phyloP scores from a whole-genome alignment of 257 asterid species.

The Voacanga thouarsii region DNA sequence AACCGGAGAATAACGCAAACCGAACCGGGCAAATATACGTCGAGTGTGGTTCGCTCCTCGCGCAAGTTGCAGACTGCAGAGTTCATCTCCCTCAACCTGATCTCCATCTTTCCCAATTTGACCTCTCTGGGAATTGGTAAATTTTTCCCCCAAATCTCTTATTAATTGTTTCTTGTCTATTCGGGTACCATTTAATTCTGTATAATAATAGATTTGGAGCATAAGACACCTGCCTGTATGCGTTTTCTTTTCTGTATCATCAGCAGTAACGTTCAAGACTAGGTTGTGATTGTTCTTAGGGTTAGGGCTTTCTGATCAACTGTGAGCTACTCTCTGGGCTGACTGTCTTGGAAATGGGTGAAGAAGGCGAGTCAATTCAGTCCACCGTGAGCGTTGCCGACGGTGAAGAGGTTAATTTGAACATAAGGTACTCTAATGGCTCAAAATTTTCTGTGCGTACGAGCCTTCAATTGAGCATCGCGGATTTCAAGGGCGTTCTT shows the following conservation, averaged over 20 bases:
- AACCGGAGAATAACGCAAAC: too few species aligned
- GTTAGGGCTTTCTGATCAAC: slow-evolving; percentile 2
- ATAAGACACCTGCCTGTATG: not conserved
- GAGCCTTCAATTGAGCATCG: slow-evolving; percentile 51
- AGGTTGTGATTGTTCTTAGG: not conserved
- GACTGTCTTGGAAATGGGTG: slow-evolving; percentile 12
- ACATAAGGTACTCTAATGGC: slow-evolving; percentile 61
- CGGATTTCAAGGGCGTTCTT: slow-evolving; percentile 48
- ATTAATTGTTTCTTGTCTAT: not conserved
- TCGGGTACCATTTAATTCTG: not conserved
- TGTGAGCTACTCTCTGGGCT: slow-evolving; percentile 21
- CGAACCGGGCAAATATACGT: too few species aligned
- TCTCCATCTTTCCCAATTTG: not conserved
- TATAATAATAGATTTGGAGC: not conserved
- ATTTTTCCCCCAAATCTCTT: not conserved
- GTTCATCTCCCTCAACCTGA: not conserved
- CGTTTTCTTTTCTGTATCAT: not conserved
- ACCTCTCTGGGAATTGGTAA: not conserved
- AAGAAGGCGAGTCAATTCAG: slow-evolving; percentile 35
- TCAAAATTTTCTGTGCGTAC: slow-evolving; percentile 54
- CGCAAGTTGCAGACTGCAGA: not conserved
- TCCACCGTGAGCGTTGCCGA: slow-evolving; percentile 5
- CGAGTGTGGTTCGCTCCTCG: too few species aligned
- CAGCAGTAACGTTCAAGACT: not conserved
- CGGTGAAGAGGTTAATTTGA: slow-evolving; percentile 48